phyloP scores from a whole-genome alignment of 2,329 filamentous ascomycete genomes.

The Cercospora sp. region DNA sequence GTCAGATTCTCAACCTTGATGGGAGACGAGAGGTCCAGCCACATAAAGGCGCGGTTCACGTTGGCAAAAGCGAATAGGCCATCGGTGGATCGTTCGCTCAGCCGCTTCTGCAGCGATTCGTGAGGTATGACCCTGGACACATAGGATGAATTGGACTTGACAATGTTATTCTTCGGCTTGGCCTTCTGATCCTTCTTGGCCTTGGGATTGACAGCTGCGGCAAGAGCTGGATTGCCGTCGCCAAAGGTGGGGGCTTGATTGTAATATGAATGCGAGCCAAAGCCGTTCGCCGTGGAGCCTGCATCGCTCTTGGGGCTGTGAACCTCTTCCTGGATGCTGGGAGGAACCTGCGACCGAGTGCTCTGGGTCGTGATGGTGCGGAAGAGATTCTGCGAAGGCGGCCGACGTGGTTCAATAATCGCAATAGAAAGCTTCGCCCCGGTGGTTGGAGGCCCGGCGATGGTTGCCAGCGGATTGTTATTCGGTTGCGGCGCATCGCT shows the following conservation, averaged over 20 bases:
- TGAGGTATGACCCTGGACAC: conserved; percentile 95
- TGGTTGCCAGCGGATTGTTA: conserved; percentile 86
- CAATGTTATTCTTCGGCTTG: conserved; percentile 97
- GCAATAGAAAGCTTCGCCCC: conserved; percentile 84
- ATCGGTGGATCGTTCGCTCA: conserved; percentile 74
- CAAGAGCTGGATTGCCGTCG: conserved; percentile 76
- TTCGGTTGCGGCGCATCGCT: conserved; percentile 86
- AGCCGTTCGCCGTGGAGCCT: conserved; percentile 44
- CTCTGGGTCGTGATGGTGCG: conserved; percentile 46
- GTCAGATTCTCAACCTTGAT: conserved; percentile 85
- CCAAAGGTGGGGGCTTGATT: conserved; percentile 67
- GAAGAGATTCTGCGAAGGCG: conserved; percentile 46
- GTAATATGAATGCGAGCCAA: conserved; percentile 37
- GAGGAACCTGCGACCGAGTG: conserved; percentile 39
- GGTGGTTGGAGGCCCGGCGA: conserved; percentile 75
- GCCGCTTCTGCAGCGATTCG: conserved; percentile 73
- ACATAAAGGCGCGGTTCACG: conserved; percentile 92
- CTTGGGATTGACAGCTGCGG: conserved; percentile 60
- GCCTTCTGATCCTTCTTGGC: conserved; percentile 68
- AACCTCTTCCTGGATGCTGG: conserved; percentile 50
- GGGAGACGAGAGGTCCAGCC: conserved; percentile 82
- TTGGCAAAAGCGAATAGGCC: conserved; percentile 92
- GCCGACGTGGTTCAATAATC: conserved; percentile 60
- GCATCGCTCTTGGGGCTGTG: conserved; percentile 49
- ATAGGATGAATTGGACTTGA: conserved; percentile 98